Evolutionary conservation across 352 stramenopile genomes (phyloP).

Genomic region (Phytophthora multivora): DNA sequence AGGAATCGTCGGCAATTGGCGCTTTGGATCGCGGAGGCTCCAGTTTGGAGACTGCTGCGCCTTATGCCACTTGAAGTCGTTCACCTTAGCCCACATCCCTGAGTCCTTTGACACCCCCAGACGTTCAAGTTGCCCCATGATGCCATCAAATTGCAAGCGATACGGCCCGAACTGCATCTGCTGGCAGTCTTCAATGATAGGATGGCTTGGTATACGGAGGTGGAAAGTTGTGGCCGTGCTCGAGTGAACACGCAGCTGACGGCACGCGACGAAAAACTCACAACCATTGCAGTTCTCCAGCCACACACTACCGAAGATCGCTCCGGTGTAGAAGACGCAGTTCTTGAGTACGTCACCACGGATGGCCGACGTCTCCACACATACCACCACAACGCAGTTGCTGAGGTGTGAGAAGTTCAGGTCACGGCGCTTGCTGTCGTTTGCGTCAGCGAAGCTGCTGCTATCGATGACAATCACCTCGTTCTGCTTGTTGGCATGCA

Average conservation of each 20-base stretch:
- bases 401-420: slow-evolving; percentile 73
- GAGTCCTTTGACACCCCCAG: slow-evolving; percentile 57
- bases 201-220: slow-evolving; percentile 81
- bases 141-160: slow-evolving; percentile 59
- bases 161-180: slow-evolving; percentile 85
- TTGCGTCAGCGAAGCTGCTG: slow-evolving; percentile 43
- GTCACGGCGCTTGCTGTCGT: slow-evolving; percentile 52
- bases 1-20: slow-evolving; percentile 45
- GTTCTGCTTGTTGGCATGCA: slow-evolving; percentile 58
- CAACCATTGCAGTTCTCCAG: slow-evolving; percentile 80
- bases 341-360: slow-evolving; percentile 67
- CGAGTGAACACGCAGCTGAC: slow-evolving; percentile 87
- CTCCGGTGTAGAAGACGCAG: slow-evolving; percentile 77
- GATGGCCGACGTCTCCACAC: slow-evolving; percentile 75
- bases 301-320: slow-evolving; percentile 86
- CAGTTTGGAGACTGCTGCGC: slow-evolving; percentile 89
- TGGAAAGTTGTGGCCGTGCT: slow-evolving; percentile 75
- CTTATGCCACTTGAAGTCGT: slow-evolving; percentile 93
- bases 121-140: slow-evolving; percentile 65
- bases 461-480: slow-evolving; percentile 76
- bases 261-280: slow-evolving; percentile 82
- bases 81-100: slow-evolving; percentile 87
- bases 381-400: slow-evolving; percentile 75
- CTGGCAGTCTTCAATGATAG: slow-evolving; percentile 92
- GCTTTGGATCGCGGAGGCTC: slow-evolving; percentile 63